Evolutionary conservation across 148 eudicot species (phyloP).

Genomic region (Vaccinium darrowii): DNA sequence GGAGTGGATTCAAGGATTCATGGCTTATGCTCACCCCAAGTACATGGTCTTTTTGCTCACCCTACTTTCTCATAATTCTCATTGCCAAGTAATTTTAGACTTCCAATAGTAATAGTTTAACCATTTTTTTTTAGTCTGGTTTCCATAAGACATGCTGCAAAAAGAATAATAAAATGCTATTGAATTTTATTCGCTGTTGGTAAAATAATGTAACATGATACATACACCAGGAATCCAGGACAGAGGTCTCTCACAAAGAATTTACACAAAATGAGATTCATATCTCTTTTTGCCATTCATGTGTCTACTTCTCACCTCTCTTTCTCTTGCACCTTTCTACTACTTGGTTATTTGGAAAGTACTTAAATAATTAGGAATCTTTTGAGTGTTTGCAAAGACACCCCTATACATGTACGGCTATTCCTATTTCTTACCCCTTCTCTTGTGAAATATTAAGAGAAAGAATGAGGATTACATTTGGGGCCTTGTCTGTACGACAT

Average conservation of each 20-base stretch:
- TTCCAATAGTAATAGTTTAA: neutral
- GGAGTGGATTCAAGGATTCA: no score
- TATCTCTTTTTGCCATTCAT: no score
- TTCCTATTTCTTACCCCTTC: neutral
- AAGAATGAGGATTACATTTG: conserved; percentile 59
- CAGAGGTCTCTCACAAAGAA: neutral
- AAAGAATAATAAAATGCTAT: neutral
- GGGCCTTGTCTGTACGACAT: conserved; percentile 93
- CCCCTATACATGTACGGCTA: neutral
- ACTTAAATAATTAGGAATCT: neutral
- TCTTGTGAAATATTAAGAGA: neutral
- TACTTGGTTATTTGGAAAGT: neutral
- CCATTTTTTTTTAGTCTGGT: neutral
- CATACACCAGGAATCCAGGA: no score
- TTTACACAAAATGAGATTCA: no score
- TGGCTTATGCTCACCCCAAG: no score
- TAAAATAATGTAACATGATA: neutral
- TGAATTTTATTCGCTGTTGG: neutral
- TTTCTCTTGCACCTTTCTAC: neutral
- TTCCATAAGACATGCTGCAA: neutral
- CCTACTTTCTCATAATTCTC: neutral
- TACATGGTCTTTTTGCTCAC: no score
- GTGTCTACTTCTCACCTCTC: no score
- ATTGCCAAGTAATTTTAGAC: neutral
- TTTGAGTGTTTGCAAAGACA: neutral